Conservation (phyloP, 164 flowering plant genomes). For the Chimonanthus salicifolius region DNA sequence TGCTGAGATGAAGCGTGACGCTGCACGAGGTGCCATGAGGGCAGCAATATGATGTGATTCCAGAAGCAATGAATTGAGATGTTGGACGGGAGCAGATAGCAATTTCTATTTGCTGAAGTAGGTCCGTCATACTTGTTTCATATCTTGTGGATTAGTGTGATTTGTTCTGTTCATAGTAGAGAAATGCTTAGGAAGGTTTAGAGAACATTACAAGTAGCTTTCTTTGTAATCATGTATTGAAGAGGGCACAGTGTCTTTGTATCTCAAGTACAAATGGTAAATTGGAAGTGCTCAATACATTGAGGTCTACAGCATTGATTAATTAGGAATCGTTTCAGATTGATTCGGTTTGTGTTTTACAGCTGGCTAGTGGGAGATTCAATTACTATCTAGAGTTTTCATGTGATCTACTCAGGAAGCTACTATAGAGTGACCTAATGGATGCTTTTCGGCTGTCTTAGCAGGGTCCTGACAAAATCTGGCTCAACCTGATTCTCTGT, state of each 20-base stretch:
- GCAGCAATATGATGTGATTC: slow-evolving; percentile 34
- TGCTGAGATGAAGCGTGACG: slow-evolving; percentile 69
- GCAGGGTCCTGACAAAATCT: too few species aligned
- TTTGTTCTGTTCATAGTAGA: background rate
- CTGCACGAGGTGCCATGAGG: slow-evolving; percentile 66
- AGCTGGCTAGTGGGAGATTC: too few species aligned
- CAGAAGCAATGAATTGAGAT: slow-evolving; percentile 1
- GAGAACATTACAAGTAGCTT: slow-evolving; percentile 3
- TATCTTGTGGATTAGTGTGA: background rate
- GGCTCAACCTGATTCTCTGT: too few species aligned
- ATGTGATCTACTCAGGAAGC: too few species aligned
- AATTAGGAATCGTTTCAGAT: too few species aligned
- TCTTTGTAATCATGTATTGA: slow-evolving; percentile 2
- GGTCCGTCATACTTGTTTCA: slow-evolving; percentile 1
- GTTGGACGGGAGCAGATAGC: slow-evolving; percentile 7
- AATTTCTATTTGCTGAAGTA: background rate
- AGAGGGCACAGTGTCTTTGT: background rate
- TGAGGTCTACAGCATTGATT: too few species aligned
- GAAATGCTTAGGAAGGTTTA: background rate
- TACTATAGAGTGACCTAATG: too few species aligned
- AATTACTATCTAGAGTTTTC: too few species aligned
- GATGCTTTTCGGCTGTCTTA: too few species aligned
- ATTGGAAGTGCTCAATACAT: too few species aligned
- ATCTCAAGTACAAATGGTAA: too few species aligned
- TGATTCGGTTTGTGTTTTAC: too few species aligned